Evolutionary conservation across 768 basidiomycete species (phyloP), one percentile per base, ranked within the genome.

Genomic region (Filobasidium floriforme): DNA sequence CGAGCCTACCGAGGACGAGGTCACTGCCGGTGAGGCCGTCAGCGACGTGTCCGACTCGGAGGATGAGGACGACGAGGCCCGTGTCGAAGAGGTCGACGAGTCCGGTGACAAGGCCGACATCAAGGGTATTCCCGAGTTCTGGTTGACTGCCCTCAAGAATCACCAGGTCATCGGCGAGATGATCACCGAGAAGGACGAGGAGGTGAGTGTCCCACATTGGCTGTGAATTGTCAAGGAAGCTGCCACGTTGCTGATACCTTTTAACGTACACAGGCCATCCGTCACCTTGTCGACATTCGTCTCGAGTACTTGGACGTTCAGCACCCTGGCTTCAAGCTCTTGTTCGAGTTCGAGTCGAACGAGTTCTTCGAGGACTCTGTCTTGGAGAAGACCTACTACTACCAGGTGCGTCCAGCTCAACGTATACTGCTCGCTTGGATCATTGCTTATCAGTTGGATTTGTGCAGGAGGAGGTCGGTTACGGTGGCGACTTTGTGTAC

Each of bases 401-500:
- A 98, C 79, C 78, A 81, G 73, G 81, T 77, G 63, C 59, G 77
- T 52, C 40, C 14, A 19, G 28, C 28, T 54, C 46, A 24, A 28
- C 11, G 1, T 41, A 41, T 41, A 32, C 65, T 40, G 44, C 37
- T 7, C 14, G 5, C 22, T 37, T 61, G 41, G 46, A 14, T 5
- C 46, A 49, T 18, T 15, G 14, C 43, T 62, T 32, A 62, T 1
- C 52, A 29, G 14, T 26, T 43, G n/a, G n/a, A 11, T 63, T 41
- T 55, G 32, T 37, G 1, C 63, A 78, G 77, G 87, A 89, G 70
- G 89, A 94, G 77, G 87, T 93, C 51, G 90, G 89, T n/a, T 96
- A 97, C 80, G 85, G 87, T 54, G 94, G 94, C 73, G 94, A 98
- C 82, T 96, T 94, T 75, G 86, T 94, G 59, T 99, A 94, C 80